These are phyloP conservation scores for Gynandropsis gynandra DNA, from an alignment of 345 rosid species.

Conservation along the genomic window DNA sequence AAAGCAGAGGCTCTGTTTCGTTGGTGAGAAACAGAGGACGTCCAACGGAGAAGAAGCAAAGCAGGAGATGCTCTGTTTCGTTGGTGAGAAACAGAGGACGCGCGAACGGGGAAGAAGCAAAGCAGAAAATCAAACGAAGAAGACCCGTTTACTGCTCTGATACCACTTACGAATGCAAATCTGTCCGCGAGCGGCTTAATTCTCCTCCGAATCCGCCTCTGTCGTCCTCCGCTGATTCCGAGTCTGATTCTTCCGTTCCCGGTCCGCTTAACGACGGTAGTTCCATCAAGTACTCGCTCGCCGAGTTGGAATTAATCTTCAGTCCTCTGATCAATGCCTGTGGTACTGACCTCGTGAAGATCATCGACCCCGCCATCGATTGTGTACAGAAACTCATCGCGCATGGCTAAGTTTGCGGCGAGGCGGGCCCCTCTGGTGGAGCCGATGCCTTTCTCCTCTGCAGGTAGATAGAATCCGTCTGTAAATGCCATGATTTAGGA, in stretches of 20 bases:
- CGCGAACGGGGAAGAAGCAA: too few relatives aligned
- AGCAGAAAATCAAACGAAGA: too few relatives aligned
- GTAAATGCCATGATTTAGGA: constrained; percentile 73
- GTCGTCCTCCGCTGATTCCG: constrained; percentile 19
- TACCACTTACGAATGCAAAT: constrained; percentile 82
- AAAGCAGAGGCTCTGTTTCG: too few relatives aligned
- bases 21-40: too few relatives aligned
- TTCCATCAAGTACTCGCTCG: constrained; percentile 52
- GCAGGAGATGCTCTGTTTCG: too few relatives aligned
- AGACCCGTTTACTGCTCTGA: too few relatives aligned
- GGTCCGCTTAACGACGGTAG: constrained; percentile 89
- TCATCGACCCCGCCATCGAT: constrained; percentile 84
- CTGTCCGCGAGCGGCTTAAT: constrained; percentile 59
- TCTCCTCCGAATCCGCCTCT: constrained; percentile 33
- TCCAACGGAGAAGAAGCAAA: too few relatives aligned
- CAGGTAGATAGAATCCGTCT: constrained; percentile 66
- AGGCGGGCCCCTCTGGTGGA: constrained; percentile 74
- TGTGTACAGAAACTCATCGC: constrained; percentile 88
- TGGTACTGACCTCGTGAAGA: constrained; percentile 60
- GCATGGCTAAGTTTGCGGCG: constrained; percentile 87
- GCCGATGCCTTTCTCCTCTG: constrained; percentile 55
- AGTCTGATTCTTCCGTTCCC: constrained; percentile 43
- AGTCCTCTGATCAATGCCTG: constrained; percentile 81
- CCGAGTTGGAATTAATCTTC: constrained; percentile 72
- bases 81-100: too few relatives aligned